A percentile compares a stretch with the other conserved stretches of the same genome.
Evolutionary conservation across 2,329 filamentous ascomycete species (phyloP).

Genomic region (Aspergillus candidus): DNA sequence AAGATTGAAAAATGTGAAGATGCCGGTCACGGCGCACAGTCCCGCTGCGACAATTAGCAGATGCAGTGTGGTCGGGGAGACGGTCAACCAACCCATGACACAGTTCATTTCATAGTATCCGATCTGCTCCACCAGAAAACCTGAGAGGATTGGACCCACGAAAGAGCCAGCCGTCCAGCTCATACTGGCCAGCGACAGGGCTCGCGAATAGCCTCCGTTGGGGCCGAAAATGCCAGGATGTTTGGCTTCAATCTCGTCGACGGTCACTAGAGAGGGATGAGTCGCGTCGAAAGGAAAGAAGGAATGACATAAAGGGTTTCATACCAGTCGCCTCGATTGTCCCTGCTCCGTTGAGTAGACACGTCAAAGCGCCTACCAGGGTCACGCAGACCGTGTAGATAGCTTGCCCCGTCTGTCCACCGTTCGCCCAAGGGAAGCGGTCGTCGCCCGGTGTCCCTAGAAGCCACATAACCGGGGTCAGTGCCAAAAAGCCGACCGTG

Average conservation of each 20-base stretch:
- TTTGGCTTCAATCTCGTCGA: slow-evolving; percentile 17
- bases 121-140: slow-evolving; percentile 13
- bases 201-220: slow-evolving; percentile 22
- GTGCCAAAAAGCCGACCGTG: slow-evolving; percentile 18
- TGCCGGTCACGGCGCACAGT: slow-evolving; percentile 12
- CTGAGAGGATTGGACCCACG: slow-evolving; percentile 18
- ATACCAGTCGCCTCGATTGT: slow-evolving; percentile 26
- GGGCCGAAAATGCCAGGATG: slow-evolving; percentile 21
- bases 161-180: slow-evolving; percentile 21
- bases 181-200: slow-evolving; percentile 19
- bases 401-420: slow-evolving; percentile 12
- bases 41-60: slow-evolving; percentile 8
- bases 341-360: slow-evolving; percentile 23
- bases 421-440: slow-evolving; percentile 20
- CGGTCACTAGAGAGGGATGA: slow-evolving; percentile 9
- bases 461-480: slow-evolving; percentile 23
- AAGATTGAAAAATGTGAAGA: slow-evolving; percentile 6
- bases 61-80: too few species aligned
- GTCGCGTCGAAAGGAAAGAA: not conserved
- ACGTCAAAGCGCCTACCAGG: slow-evolving; percentile 18
- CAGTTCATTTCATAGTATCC: slow-evolving; percentile 21
- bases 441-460: slow-evolving; percentile 24
- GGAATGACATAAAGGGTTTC: slow-evolving; percentile 1
- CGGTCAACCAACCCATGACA: slow-evolving; percentile 11
- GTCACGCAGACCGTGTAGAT: slow-evolving; percentile 18